These are phyloP conservation scores for Chlamydomonas reinhardtii DNA, from an alignment of 163 green algal species.

Conservation along the genomic window DNA sequence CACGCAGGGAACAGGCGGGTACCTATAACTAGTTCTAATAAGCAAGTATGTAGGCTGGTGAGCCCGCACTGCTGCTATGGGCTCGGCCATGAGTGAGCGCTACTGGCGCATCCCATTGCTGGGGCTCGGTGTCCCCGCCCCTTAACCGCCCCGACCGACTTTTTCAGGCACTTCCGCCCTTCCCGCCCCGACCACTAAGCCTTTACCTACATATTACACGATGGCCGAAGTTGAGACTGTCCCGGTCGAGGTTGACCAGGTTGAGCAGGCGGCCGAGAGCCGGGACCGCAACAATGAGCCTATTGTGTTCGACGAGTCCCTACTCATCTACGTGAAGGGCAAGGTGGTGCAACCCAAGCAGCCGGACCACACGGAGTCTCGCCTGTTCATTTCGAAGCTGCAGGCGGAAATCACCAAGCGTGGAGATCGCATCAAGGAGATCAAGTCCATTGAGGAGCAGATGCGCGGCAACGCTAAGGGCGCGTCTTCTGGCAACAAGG, in stretches of 20 bases:
- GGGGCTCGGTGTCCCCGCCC: too few relatives aligned
- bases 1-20: too few relatives aligned
- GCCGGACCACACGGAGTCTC: constrained; percentile 69
- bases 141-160: too few relatives aligned
- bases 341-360: constrained; percentile 54
- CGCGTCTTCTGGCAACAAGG: constrained; percentile 29
- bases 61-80: too few relatives aligned
- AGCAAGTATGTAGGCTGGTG: too few relatives aligned
- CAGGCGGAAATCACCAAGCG: constrained; percentile 67
- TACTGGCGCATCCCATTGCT: too few relatives aligned
- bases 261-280: not conserved
- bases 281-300: constrained; percentile 21
- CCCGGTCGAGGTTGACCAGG: constrained; percentile 4
- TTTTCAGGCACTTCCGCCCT: too few relatives aligned
- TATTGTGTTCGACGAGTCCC: constrained; percentile 56
- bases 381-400: constrained; percentile 66
- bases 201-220: not conserved
- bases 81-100: too few relatives aligned
- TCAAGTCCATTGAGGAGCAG: constrained; percentile 66
- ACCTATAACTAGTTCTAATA: too few relatives aligned
- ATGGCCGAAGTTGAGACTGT: constrained; percentile 25
- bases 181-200: not conserved
- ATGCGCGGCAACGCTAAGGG: constrained; percentile 27
- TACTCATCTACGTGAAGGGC: constrained; percentile 62
- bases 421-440: constrained; percentile 64